Conservation (phyloP, 2,329 filamentous ascomycete genomes). For the Cladophialophora carrionii region DNA sequence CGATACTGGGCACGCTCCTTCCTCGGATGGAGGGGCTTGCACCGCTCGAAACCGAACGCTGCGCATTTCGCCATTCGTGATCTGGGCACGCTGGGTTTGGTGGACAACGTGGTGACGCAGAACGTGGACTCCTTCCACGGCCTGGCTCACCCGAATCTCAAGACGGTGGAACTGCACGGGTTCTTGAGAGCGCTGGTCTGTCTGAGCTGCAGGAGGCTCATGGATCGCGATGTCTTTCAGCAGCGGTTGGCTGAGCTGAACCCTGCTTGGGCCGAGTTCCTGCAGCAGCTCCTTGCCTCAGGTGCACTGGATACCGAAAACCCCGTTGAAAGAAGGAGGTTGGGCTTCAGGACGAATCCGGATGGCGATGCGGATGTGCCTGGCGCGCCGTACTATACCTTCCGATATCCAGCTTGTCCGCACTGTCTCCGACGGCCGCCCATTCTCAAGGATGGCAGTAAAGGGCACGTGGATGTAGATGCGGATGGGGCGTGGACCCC, state of each 20-base stretch:
- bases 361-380: slow-evolving; percentile 94
- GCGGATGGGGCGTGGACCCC: slow-evolving; percentile 74
- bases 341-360: slow-evolving; percentile 81
- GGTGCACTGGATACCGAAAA: slow-evolving; percentile 80
- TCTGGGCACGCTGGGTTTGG: slow-evolving; percentile 70
- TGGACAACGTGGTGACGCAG: slow-evolving; percentile 83
- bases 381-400: slow-evolving; percentile 82
- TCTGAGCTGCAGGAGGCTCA: slow-evolving; percentile 73
- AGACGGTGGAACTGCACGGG: slow-evolving; percentile 86
- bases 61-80: slow-evolving; percentile 77
- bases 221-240: slow-evolving; percentile 75
- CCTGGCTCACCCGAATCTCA: slow-evolving; percentile 71
- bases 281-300: slow-evolving; percentile 69
- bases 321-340: slow-evolving; percentile 66
- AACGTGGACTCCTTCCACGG: slow-evolving; percentile 96
- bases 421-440: slow-evolving; percentile 71
- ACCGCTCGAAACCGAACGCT: slow-evolving; percentile 76
- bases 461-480: slow-evolving; percentile 69
- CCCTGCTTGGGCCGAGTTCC: slow-evolving; percentile 79
- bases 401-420: slow-evolving; percentile 88
- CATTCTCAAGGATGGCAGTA: slow-evolving; percentile 57
- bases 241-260: slow-evolving; percentile 75
- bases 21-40: slow-evolving; percentile 83
- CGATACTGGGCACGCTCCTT: slow-evolving; percentile 96
- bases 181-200: slow-evolving; percentile 83